Evolutionary conservation across 805 yeast species (phyloP).

Genomic region (Maudiozyma bulderi): DNA sequence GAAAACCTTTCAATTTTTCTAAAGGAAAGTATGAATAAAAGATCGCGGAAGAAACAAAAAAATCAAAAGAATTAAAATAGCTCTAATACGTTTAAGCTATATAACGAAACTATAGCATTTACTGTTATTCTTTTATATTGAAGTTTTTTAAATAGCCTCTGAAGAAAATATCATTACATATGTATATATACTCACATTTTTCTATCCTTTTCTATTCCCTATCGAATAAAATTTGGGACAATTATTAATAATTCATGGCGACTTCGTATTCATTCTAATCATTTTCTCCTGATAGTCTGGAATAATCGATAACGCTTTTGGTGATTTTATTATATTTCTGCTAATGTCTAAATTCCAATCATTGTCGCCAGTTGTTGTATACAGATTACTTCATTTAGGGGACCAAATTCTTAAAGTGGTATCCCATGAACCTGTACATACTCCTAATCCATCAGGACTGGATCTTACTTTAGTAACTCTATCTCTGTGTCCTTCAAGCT

Average conservation of each 20-base stretch:
- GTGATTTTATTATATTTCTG: neutral
- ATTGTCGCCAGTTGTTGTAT: neutral
- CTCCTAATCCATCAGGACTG: slow-evolving; percentile 65
- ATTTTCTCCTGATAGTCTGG: too few species aligned
- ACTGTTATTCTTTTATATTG: too few species aligned
- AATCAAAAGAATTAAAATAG: neutral
- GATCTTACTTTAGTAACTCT: slow-evolving; percentile 54
- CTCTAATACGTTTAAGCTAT: too few species aligned
- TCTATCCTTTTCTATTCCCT: too few species aligned
- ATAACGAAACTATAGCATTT: too few species aligned
- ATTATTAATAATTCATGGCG: too few species aligned
- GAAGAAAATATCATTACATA: too few species aligned
- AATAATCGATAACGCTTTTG: neutral
- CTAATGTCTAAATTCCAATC: neutral
- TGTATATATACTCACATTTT: too few species aligned
- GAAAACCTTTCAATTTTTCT: neutral
- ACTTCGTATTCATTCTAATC: too few species aligned
- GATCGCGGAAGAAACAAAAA: neutral
- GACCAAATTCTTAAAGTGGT: slow-evolving; percentile 61
- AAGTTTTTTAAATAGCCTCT: too few species aligned
- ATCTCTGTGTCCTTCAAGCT: slow-evolving; percentile 54
- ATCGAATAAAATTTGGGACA: too few species aligned
- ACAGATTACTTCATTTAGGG: slow-evolving; percentile 15
- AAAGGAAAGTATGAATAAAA: neutral
- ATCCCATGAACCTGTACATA: slow-evolving; percentile 79